Conservation (phyloP, 768 basidiomycete genomes). For the Panellus pusillus region DNA sequence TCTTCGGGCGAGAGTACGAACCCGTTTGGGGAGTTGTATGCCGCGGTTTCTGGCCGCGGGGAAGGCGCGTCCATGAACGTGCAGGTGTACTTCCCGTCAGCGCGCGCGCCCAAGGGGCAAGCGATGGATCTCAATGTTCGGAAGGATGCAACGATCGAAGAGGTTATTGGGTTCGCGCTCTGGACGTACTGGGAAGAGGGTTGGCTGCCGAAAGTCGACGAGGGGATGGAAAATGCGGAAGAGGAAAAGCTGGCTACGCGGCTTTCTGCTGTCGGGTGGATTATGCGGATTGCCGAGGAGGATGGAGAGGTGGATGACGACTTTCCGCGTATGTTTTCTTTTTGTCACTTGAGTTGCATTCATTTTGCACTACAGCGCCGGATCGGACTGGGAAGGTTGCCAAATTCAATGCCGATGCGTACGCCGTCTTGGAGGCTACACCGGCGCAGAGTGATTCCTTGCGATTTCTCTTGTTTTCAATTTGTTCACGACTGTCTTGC, state of each 20-base stretch:
- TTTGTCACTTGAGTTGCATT: background rate
- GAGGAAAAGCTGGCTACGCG: constrained; percentile 59
- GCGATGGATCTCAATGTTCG: constrained; percentile 75
- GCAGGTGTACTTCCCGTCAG: constrained; percentile 84
- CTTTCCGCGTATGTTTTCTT: constrained; percentile 77
- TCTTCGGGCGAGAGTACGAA: constrained; percentile 67
- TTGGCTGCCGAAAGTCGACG: constrained; percentile 75
- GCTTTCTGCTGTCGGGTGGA: constrained; percentile 86
- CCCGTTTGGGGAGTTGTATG: constrained; percentile 87
- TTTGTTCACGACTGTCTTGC: constrained; percentile 20
- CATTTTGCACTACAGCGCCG: constrained; percentile 60
- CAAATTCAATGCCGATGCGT: constrained; percentile 89
- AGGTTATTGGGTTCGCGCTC: constrained; percentile 90
- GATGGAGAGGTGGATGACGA: constrained; percentile 99
- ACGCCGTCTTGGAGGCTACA: constrained; percentile 82
- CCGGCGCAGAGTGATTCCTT: constrained; percentile 55
- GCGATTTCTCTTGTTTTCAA: background rate
- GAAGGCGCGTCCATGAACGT: constrained; percentile 63
- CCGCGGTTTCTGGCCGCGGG: constrained; percentile 77
- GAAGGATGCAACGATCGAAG: constrained; percentile 90
- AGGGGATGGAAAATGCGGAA: constrained; percentile 57
- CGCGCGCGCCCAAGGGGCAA: constrained; percentile 56
- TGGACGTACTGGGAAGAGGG: constrained; percentile 94
- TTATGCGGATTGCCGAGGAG: constrained; percentile 89
- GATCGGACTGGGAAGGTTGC: constrained; percentile 83